Evolutionary conservation across 129 eudicot species (phyloP), one percentile per base, ranked within the genome.

Genomic region (Silybum marianum): DNA sequence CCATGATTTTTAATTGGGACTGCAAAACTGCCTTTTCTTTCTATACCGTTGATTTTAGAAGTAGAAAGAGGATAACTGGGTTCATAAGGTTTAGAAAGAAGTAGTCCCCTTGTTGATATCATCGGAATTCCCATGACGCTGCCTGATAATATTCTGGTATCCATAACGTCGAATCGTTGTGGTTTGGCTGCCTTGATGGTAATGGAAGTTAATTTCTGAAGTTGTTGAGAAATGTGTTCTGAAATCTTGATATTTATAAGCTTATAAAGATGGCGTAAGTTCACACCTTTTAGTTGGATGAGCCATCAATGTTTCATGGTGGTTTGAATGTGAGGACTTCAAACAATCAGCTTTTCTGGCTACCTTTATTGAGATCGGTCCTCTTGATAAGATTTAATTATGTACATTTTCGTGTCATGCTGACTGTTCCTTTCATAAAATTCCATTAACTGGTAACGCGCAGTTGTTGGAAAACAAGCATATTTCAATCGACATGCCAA

Each of bases 221-320:
- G 21, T 34, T 51, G 67, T 12, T 70, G 62, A 30, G 26, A 60
- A 32, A 48, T 70, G 22, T n/a, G 4, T 78, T 39, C 0, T 71
- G 22, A 48, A 48, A 48, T 74, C 42, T 11, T 22, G 42, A 60
- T 71, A 84, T 83, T 79, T 79, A 86, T 86, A 83, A 23, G 63
- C 48, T 32, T 66, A 63, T 48, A 73, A 71, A 70, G 58, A 34
- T 58, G 65, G 38, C 30, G 9, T 54, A 60, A 67, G 19, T 26
- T 60, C 2, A 42, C 75, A 69, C 67, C 79, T 86, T 79, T 70
- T 66, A 24, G 79, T 80, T 80, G 71, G 60, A 40, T 14, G 78
- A 71, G 78, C 36, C 78, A 72, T 80, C 54, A 68, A 11, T 58
- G 0, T 6, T 18, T 72, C 83, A 71, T 54, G 65, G 65, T 54